Conservation (phyloP, 179 eudicot species). For the Amaranthus tricolor region DNA sequence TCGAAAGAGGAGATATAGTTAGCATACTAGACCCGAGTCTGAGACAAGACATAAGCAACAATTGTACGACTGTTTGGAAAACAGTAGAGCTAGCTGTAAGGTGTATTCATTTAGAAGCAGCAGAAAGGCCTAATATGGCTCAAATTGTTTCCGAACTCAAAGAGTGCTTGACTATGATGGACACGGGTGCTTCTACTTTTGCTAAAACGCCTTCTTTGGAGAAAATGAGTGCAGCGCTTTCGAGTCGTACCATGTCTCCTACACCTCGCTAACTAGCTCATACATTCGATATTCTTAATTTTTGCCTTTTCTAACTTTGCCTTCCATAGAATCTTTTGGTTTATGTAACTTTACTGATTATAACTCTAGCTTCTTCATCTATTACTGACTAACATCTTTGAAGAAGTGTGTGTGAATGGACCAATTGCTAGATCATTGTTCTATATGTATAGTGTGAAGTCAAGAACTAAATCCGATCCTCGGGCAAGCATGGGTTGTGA, state of each 20-base stretch:
- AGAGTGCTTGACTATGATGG: conserved; percentile 31
- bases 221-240: conserved; percentile 13
- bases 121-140: conserved; percentile 32
- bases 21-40: conserved; percentile 28
- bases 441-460: too few relatives aligned
- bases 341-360: too few relatives aligned
- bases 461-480: too few relatives aligned
- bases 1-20: conserved; percentile 31
- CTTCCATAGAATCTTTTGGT: too few relatives aligned
- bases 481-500: too few relatives aligned
- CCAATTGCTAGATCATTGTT: too few relatives aligned
- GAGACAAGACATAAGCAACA: conserved; percentile 11
- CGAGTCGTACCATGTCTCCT: conserved; percentile 16
- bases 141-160: conserved; percentile 26
- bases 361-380: too few relatives aligned
- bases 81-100: conserved; percentile 29
- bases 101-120: conserved; percentile 19
- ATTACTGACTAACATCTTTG: too few relatives aligned
- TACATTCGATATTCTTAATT: too few relatives aligned
- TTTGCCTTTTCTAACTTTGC: too few relatives aligned
- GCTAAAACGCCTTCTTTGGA: conserved; percentile 13
- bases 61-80: conserved; percentile 25
- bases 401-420: too few relatives aligned
- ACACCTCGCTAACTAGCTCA: conserved; percentile 4
- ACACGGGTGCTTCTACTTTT: not conserved